Evolutionary conservation across 2,329 filamentous ascomycete species (phyloP), one percentile per base, ranked within the genome.

Genomic region (Penicillium hesseltinei): DNA sequence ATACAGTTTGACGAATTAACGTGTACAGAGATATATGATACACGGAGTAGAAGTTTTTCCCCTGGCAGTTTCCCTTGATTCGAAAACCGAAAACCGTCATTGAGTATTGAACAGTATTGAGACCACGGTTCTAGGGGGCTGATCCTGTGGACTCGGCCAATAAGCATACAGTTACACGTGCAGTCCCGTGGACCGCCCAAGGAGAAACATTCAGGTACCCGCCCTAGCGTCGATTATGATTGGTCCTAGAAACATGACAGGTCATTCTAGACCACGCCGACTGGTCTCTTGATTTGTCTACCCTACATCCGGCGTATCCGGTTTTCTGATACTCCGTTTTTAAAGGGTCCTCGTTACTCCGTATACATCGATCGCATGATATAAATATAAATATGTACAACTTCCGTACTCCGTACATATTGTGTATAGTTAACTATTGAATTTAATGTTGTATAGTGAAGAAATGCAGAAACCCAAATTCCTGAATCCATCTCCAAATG

Each of bases 201-300:
- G 43, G 50, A 55, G 33, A 42, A 57, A 46, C 38, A 64, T 66
- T 63, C 64, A 66, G 64, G 64, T 66, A 66, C 64, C 64, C 64
- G 64, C 64, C 50, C 9, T 10, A 3, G 4, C 2, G 8, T 23
- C 42, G 23, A 17, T 53, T 51, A 43, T 65, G 57, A 66, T 66
- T 66, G 64, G 64, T 17, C 9, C 15, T 8, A 6, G 1, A 17
- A 27, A 48, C 51, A 55, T 64, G 64, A 66, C 63, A 65, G 62
- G 62, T 64, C 59, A 59, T 57, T 60, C 63, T 54, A 65, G 60
- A 54, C 59, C 44, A 36, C 35, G n/a, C 40, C 42, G 19, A 27
- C 39, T 25, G 11, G 49, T 42, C 13, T 27, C 7, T 7, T 9
- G 35, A 36, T 4, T n/a, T n/a, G 17, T 19, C 36, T 19, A 0